Conservation (phyloP, 805 yeast species). For the Monosporozyma yasuniensis region DNA sequence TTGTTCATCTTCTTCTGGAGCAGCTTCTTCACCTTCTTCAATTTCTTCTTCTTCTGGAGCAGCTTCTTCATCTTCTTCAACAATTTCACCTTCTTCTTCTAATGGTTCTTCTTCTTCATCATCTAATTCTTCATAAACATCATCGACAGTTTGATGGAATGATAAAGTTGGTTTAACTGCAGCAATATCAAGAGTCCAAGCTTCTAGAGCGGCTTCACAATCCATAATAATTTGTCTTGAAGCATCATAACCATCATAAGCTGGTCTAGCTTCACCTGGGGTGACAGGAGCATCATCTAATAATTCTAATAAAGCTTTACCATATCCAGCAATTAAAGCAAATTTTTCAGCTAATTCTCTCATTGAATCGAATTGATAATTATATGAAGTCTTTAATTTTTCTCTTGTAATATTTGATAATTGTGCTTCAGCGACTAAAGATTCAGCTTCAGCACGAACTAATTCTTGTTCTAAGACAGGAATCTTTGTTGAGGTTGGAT, state of each 20-base stretch:
- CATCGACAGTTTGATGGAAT: slow-evolving; percentile 66
- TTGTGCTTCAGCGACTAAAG: slow-evolving; percentile 98
- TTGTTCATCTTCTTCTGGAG: slow-evolving; percentile 3
- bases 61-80: slow-evolving; percentile 6
- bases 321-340: slow-evolving; percentile 97
- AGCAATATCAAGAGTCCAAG: slow-evolving; percentile 95
- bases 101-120: slow-evolving; percentile 36
- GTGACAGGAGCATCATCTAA: slow-evolving; percentile 95
- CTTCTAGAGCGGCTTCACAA: slow-evolving; percentile 89
- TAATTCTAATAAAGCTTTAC: slow-evolving; percentile 92
- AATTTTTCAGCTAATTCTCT: slow-evolving; percentile 94
- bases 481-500: slow-evolving; percentile 94
- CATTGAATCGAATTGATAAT: slow-evolving; percentile 90
- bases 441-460: slow-evolving; percentile 98
- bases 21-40: slow-evolving; percentile 3
- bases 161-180: slow-evolving; percentile 89
- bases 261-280: slow-evolving; percentile 98
- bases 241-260: slow-evolving; percentile 97
- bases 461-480: slow-evolving; percentile 94
- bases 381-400: slow-evolving; percentile 93
- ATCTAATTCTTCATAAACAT: slow-evolving; percentile 44
- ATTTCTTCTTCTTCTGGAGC: slow-evolving; percentile 6
- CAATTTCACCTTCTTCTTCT: slow-evolving; percentile 16
- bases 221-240: slow-evolving; percentile 96
- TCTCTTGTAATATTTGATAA: slow-evolving; percentile 96